Percentiles rank a stretch among this genome's conserved stretches.
Conservation (phyloP, 2,329 filamentous ascomycete genomes). For the Talaromyces funiculosus region DNA sequence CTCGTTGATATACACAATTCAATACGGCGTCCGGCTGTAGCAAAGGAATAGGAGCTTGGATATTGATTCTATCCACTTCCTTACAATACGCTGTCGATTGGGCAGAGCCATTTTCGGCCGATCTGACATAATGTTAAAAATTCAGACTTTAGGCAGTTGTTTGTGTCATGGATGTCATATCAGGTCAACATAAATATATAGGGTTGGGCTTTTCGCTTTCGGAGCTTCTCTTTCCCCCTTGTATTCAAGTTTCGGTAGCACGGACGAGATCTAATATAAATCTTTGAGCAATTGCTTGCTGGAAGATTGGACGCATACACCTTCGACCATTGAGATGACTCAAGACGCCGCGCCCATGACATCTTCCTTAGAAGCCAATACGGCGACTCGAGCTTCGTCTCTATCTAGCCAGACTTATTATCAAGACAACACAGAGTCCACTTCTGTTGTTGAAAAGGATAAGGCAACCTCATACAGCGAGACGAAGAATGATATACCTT, state of each 20-base stretch:
- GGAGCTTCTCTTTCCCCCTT: no score
- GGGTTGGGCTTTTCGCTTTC: not conserved
- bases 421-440: not conserved
- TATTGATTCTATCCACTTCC: not conserved
- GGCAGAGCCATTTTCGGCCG: not conserved
- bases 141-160: not conserved
- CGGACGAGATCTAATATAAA: not conserved
- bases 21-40: not conserved
- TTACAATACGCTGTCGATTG: not conserved
- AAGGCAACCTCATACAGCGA: not conserved
- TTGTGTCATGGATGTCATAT: not conserved
- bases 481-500: not conserved
- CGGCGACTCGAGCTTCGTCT: constrained; percentile 6
- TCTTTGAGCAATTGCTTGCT: not conserved
- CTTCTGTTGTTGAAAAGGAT: not conserved
- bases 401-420: constrained; percentile 9
- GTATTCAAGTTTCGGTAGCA: not conserved
- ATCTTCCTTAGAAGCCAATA: not conserved
- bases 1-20: not conserved
- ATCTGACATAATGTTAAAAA: not conserved
- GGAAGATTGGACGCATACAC: not conserved
- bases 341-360: not conserved
- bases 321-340: constrained; percentile 18
- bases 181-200: not conserved
- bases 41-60: not conserved